Base-by-base conservation (phyloP, 768 basidiomycete species). In the Lactarius hatsudake region DNA sequence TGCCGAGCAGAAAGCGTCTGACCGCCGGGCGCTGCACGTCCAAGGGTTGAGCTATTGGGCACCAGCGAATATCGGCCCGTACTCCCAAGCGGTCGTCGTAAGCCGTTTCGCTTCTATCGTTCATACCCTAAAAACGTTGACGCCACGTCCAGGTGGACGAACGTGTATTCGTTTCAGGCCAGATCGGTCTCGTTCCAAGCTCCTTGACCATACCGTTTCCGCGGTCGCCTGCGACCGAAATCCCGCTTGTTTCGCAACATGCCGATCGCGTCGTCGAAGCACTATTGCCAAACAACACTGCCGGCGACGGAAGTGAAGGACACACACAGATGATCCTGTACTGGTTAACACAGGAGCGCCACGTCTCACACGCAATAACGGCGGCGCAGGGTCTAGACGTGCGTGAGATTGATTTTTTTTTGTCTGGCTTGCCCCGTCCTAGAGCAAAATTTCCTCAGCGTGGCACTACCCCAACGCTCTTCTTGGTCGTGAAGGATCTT, bases 1-100 rank as follows among this genome's bases (percentile, higher is more conserved):
- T 74, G 74, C 78, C 5, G 78, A 78, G 62, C 64, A 40, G 28
- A 83, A 73, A 7, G 59, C 73, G 6, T 34, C 70, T 18, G 82
- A 86, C 63, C 80, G 96, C 54, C 85, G 85, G 63, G 89, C 93
- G 0, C 81, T 98, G 55, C 97, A 99, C 74, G 97, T 99, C 2
- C 97, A 98, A 77, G 84, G 95, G 10, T 74, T 98, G 69, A 98
- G 96, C 76, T 98, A 98, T 74, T 99, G 97, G 97, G 97, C 96
- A 32, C 95, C 97, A 15, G 97, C 97, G 12, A 99, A 98, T 75
- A 98, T 99, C 63, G 97, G 97, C 0, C 97, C 97, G 5, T 99
- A 99, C 76, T 97, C 94, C 5, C 97, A 99, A 78, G 91, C 94
- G 2, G 85, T 98, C 70, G 81, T 82, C 61, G 96, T 96, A 62